Evolutionary conservation across 2,329 filamentous ascomycete species (phyloP), one percentile per base, ranked within the genome.

Genomic region (Chrysosporium keratinophilum): DNA sequence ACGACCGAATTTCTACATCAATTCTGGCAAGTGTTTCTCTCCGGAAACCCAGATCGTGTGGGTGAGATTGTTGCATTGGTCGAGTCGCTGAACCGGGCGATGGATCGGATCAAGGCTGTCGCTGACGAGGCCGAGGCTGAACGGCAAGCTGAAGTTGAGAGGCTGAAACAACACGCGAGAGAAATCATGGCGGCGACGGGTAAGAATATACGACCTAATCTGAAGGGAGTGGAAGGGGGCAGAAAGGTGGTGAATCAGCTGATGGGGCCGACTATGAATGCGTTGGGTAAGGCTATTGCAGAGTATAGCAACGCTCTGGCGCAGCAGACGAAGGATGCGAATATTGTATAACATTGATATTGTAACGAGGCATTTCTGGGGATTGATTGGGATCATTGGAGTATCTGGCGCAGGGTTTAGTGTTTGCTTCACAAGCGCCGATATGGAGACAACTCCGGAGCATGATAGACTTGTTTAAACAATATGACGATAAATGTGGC

Each of bases 1-100:
- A 94, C 88, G 0, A 85, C 87, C 37, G 93, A 98, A 65, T 98
- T 97, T 64, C 74, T 98, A n/a, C 87, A 91, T 62, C 94, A 97
- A 68, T 98, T 98, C 73, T 98, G 91, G 91, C 79, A 81, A 34
- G 83, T 90, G 0, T 98, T 95, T 64, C 77, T 95, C 23, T 96
- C 90, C 0, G 91, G 90, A 12, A 88, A 96, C 64, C 73, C 87
- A 0, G 84, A 88, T 56, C 83, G 88, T 34, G 87, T 88, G 0
- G 77, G 78, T 41, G 91, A 98, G 69, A 77, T 96, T 12, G 82
- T 83, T 5, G 88, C 87, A 57, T 78, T 96, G 45, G 83, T 86
- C 6, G 87, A 95, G 66, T 91, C 89, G 9, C 76, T 98, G 12
- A 80, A 81, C 56, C 81, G 85, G 56, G 91, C 88, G 0, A 76